phyloP scores from a whole-genome alignment of 2,329 filamentous ascomycete species.

The Aspergillus fischeri region DNA sequence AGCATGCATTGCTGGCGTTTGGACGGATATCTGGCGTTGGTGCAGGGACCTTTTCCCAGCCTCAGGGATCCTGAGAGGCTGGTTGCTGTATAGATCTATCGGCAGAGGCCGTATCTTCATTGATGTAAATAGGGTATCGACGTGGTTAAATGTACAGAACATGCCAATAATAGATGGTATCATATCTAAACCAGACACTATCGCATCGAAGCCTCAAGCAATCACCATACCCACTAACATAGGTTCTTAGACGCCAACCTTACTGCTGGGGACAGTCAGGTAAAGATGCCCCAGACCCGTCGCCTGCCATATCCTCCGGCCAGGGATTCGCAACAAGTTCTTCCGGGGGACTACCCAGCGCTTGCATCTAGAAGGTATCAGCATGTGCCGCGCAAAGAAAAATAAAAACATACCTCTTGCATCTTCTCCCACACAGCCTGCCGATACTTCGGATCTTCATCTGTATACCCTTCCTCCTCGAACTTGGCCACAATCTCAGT shows the following conservation, averaged over 20 bases:
- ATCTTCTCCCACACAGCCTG: slow-evolving; percentile 96
- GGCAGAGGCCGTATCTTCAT: slow-evolving; percentile 26
- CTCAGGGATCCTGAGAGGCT: neutral
- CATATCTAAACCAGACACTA: slow-evolving; percentile 6
- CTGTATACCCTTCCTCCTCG: slow-evolving; percentile 74
- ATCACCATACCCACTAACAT: neutral
- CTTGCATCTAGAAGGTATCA: slow-evolving; percentile 75
- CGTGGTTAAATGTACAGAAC: slow-evolving; percentile 19
- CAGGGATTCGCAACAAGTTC: slow-evolving; percentile 65
- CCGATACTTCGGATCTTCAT: slow-evolving; percentile 74
- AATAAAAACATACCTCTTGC: slow-evolving; percentile 70
- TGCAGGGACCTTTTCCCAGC: neutral
- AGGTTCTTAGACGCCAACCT: neutral
- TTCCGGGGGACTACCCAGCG: slow-evolving; percentile 79
- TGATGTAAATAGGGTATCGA: slow-evolving; percentile 29
- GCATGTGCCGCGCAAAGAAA: slow-evolving; percentile 1
- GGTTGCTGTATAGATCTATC: neutral
- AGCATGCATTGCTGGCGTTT: slow-evolving; percentile 1
- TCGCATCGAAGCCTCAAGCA: slow-evolving; percentile 4
- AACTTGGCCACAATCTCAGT: slow-evolving; percentile 85
- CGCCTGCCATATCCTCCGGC: slow-evolving; percentile 74
- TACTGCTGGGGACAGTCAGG: slow-evolving; percentile 63
- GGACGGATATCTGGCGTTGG: neutral
- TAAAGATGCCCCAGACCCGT: slow-evolving; percentile 57
- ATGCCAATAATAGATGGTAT: slow-evolving; percentile 17